A percentile compares a stretch with the other conserved stretches of the same genome.
phyloP scores from a whole-genome alignment of 2,329 filamentous ascomycete species.

The Fusarium mangiferae region DNA sequence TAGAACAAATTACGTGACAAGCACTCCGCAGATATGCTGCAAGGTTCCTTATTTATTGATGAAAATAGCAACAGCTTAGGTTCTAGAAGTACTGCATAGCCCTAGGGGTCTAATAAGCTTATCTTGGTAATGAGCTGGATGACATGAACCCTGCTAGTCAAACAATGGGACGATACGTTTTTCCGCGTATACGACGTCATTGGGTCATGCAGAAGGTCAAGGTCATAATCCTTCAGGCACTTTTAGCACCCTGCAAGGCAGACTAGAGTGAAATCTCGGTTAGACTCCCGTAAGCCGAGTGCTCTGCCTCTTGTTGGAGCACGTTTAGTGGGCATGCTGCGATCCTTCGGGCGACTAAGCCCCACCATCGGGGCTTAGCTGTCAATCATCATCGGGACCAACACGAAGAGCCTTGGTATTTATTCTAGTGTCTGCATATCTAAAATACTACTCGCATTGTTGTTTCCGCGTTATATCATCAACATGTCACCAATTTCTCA shows the following conservation, averaged over 20 bases:
- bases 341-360: not conserved
- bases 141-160: not conserved
- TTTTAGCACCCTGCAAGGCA: not conserved
- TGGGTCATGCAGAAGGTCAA: not conserved
- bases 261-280: not conserved
- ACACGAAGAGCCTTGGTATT: not conserved
- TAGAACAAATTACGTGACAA: not conserved
- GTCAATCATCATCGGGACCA: not conserved
- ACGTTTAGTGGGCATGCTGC: not conserved
- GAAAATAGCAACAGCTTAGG: not conserved
- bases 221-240: not conserved
- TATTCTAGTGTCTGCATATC: not conserved
- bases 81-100: not conserved
- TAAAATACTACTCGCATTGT: fast-evolving
- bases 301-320: not conserved
- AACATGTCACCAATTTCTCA: not conserved
- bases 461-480: not conserved
- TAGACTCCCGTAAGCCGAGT: not conserved
- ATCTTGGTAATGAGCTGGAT: too few species aligned
- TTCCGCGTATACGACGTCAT: not conserved
- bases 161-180: not conserved
- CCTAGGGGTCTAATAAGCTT: not conserved
- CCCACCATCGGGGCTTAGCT: not conserved
- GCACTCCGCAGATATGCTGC: not conserved
- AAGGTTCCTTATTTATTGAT: not conserved